Evolutionary conservation across 139 green algal genomes (phyloP).

Genomic region (Coelastrella sp.): DNA sequence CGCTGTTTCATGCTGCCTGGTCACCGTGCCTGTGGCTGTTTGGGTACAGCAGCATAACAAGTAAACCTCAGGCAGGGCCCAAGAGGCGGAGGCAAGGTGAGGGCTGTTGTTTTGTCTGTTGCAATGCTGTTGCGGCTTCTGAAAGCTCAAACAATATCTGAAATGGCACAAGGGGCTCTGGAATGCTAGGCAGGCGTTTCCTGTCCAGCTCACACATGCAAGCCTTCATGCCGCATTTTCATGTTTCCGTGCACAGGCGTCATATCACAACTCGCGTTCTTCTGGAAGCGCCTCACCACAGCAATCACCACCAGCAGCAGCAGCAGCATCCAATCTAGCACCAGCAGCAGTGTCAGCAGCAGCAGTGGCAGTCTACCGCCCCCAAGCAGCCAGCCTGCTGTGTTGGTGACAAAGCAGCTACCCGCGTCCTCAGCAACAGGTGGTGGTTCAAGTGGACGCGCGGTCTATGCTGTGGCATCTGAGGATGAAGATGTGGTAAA

Average conservation of each 20-base stretch:
- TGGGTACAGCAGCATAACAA: constrained; percentile 37
- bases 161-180: too few species aligned
- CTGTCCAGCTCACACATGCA: too few species aligned
- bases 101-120: not conserved
- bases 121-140: too few species aligned
- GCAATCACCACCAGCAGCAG: not conserved
- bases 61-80: not conserved
- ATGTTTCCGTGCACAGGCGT: not conserved
- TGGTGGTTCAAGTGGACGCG: not conserved
- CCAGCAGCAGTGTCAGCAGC: constrained; percentile 39
- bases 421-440: not conserved
- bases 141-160: too few species aligned
- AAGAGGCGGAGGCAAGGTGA: not conserved
- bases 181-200: too few species aligned
- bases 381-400: constrained; percentile 33
- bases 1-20: constrained; percentile 55
- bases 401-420: constrained; percentile 40
- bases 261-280: not conserved
- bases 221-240: too few species aligned
- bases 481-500: constrained; percentile 8
- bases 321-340: constrained; percentile 13
- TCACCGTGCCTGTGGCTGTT: constrained; percentile 53
- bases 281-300: constrained; percentile 4
- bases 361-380: constrained; percentile 1
- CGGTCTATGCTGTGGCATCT: constrained; percentile 34